Evolutionary conservation across 1,284 basidiomycete species (phyloP), one percentile per base, ranked within the genome.

Genomic region (Earliella scabrosa): DNA sequence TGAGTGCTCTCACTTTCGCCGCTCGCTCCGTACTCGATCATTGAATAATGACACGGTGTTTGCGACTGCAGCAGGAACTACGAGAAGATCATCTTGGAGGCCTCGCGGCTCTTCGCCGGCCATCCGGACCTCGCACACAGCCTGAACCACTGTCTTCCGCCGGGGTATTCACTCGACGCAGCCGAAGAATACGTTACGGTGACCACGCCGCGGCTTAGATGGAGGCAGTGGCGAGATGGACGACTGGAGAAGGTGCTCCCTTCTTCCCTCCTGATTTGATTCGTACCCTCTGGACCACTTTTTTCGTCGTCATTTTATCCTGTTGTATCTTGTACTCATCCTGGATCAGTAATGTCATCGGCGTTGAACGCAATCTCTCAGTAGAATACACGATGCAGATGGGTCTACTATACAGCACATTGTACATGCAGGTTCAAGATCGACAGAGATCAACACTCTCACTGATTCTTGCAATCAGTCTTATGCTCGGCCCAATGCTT

Each of bases 401-500:
- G 26, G 7, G 35, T 9, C 4, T 31, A 9, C 4, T 18, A 5
- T 26, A 38, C 45, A 26, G 13, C 35, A 31, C 29, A 7, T 41
- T 16, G 18, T 18, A 26, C 32, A 50, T 45, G n/a, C n/a, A n/a
- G n/a, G n/a, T 26, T 36, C 31, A 35, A 35, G 27, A 45, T 27
- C n/a, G n/a, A n/a, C n/a, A n/a, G n/a, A n/a, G n/a, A n/a, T n/a
- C n/a, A n/a, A n/a, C n/a, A n/a, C n/a, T n/a, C n/a, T n/a, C n/a
- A n/a, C n/a, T n/a, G n/a, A n/a, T n/a, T 36, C 51, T 65, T 65
- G 61, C 66, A 67, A 18, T 57, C 56, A 11, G 43, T 40, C 53
- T 60, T 66, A 52, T 66, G 66, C 6, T 63, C 77, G 0, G 67
- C 45, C 82, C 82, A 83, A 50, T 80, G 79, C 27, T 68, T 67